Evolutionary conservation across 169 alveolate species (phyloP), one percentile per base, ranked within the genome.

Genomic region (Cyclospora cayetanensis): DNA sequence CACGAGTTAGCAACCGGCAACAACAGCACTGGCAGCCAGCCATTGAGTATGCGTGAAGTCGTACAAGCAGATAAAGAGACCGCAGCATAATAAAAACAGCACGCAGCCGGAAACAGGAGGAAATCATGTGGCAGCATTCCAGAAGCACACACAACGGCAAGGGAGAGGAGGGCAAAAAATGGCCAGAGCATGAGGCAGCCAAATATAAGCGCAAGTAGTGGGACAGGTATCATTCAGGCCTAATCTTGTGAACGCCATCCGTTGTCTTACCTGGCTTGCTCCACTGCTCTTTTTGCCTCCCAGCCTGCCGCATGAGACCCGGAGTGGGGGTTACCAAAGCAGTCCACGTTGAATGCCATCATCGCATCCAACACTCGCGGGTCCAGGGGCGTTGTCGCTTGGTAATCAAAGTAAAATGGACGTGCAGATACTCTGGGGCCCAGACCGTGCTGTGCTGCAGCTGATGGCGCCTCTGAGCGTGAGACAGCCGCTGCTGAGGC

Each of bases 321-420:
- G 27, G 99, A 97, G 93, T 98, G 99, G 1, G 99, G 99, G 92
- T 99, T 99, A 25, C 99, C 96, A 70, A 68, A 94, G 92, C 95
- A 93, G 83, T 97, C 98, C 35, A 98, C 97, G 95, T 97, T 91
- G 94, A 94, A 98, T 5, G 99, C 99, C 95, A 99, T 93, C 99
- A 99, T 99, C 37, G 97, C 97, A 91, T 99, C 99, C 77, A 98
- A 92, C 34, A 98, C 99, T 80, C 99, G 95, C 52, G 99, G 99
- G 93, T 99, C 99, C 31, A 98, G 91, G 27, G 99, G 99, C 4
- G 99, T 98, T 18, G 99, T 99, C 1, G 99, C 99, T 93, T 98
- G 98, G 95, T 98, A 97, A 94, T 99, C 99, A 91, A 99, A 94
- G 95, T 97, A 99, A 11, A 74, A 80, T 1, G 94, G 94, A 1